These are phyloP conservation scores for Penicillium waksmanii DNA, from an alignment of 495 filamentous ascomycete genomes.

Conservation along the genomic window DNA sequence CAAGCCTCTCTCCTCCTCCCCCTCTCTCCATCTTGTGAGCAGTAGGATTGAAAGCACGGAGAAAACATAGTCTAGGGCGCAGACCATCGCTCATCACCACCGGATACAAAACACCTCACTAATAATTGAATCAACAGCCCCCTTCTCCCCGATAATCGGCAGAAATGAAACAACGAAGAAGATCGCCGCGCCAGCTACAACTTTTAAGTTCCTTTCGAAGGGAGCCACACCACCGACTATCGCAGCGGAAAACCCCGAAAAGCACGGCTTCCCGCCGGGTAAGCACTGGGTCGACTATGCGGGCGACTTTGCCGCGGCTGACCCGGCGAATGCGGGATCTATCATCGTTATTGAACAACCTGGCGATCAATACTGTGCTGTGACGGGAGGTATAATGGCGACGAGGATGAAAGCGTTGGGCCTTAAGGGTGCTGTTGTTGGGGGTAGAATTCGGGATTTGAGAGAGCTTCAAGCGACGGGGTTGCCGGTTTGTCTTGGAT, in stretches of 20 bases:
- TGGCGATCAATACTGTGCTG: slow-evolving; percentile 59
- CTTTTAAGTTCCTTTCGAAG: slow-evolving; percentile 65
- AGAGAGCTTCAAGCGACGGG: slow-evolving; percentile 49
- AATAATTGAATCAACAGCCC: slow-evolving; percentile 22
- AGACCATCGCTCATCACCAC: too few relatives aligned
- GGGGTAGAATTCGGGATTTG: slow-evolving; percentile 67
- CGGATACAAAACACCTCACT: not conserved
- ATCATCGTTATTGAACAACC: slow-evolving; percentile 66
- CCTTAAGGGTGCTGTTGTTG: slow-evolving; percentile 57
- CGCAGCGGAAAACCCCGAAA: slow-evolving; percentile 28
- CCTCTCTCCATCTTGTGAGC: too few relatives aligned
- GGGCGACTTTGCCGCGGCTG: slow-evolving; percentile 26
- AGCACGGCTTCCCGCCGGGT: slow-evolving; percentile 41
- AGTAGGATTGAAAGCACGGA: too few relatives aligned
- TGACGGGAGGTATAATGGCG: slow-evolving; percentile 71
- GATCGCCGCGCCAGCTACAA: slow-evolving; percentile 62
- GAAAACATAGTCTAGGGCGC: too few relatives aligned
- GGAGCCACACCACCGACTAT: slow-evolving; percentile 27
- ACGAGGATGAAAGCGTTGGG: slow-evolving; percentile 61
- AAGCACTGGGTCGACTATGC: slow-evolving; percentile 64
- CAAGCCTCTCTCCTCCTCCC: too few relatives aligned
- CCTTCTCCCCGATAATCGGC: slow-evolving; percentile 39
- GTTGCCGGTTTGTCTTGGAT: slow-evolving; percentile 47
- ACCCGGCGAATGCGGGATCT: slow-evolving; percentile 45
- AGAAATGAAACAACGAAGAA: slow-evolving; percentile 38